Evolutionary conservation across 345 rosid genomes (phyloP).

Genomic region (Populus pruinosa): DNA sequence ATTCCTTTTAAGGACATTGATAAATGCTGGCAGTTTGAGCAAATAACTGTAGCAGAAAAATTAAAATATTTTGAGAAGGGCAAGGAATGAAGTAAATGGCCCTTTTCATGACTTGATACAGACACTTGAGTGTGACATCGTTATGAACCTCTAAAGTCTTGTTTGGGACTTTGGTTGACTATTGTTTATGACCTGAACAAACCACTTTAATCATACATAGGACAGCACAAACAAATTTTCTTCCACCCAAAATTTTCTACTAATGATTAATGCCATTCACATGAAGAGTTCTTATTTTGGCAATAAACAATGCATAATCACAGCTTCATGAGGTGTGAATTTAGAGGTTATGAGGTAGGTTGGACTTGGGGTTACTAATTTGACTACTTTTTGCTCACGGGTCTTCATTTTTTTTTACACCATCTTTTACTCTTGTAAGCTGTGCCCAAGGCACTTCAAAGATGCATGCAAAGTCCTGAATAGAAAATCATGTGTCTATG

Average conservation of each 20-base stretch:
- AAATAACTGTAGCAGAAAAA: neutral
- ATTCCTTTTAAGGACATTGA: neutral
- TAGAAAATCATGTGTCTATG: neutral
- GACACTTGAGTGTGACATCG: neutral
- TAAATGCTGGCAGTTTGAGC: neutral
- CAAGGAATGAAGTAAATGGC: neutral
- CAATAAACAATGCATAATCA: neutral
- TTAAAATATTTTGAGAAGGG: neutral
- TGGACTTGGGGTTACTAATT: neutral
- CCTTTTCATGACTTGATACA: neutral
- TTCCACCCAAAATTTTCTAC: no score
- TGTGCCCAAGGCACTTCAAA: neutral
- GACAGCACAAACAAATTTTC: neutral
- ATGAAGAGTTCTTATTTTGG: neutral
- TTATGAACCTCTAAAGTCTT: neutral
- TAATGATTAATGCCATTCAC: neutral
- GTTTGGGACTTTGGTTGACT: conserved; percentile 1
- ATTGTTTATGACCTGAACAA: neutral
- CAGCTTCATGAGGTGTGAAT: neutral
- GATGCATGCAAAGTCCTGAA: neutral
- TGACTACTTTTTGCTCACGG: neutral
- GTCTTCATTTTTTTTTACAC: neutral
- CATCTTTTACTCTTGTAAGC: neutral
- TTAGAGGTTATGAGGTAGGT: neutral
- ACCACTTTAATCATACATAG: neutral